phyloP scores from a whole-genome alignment of 345 rosid species.

The Arabidopsis arenosa region DNA sequence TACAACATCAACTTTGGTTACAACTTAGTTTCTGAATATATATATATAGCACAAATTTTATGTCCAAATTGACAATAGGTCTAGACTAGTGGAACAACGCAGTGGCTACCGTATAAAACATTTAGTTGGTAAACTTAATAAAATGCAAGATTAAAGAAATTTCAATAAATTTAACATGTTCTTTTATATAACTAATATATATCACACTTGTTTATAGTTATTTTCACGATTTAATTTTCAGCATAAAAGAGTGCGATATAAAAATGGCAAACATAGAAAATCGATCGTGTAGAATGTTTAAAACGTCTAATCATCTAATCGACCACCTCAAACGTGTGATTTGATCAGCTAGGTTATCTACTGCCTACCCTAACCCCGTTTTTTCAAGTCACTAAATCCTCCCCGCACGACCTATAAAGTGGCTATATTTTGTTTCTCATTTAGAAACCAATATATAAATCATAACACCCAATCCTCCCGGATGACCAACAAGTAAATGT shows the following conservation, averaged over 20 bases:
- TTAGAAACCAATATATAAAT: too few species aligned
- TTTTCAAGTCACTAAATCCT: background rate
- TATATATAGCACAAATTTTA: background rate
- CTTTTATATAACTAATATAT: too few species aligned
- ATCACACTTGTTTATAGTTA: too few species aligned
- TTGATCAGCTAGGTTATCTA: background rate
- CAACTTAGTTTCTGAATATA: conserved; percentile 11
- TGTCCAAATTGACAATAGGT: background rate
- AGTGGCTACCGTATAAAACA: too few species aligned
- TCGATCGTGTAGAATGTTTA: background rate
- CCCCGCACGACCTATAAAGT: too few species aligned
- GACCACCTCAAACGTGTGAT: background rate
- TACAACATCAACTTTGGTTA: background rate
- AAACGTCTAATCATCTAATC: conserved; percentile 1
- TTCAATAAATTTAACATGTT: too few species aligned
- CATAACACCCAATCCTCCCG: too few species aligned
- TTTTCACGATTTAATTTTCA: too few species aligned
- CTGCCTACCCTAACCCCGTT: background rate
- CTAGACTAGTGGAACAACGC: background rate
- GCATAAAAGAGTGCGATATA: background rate
- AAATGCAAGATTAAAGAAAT: too few species aligned
- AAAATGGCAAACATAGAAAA: background rate
- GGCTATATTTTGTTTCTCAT: too few species aligned
- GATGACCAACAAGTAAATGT: too few species aligned
- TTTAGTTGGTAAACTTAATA: too few species aligned